Percentiles rank a stretch among this genome's conserved stretches.
These are phyloP conservation scores for Camellia oleifera DNA, from an alignment of 179 eudicot species.

Conservation along the genomic window DNA sequence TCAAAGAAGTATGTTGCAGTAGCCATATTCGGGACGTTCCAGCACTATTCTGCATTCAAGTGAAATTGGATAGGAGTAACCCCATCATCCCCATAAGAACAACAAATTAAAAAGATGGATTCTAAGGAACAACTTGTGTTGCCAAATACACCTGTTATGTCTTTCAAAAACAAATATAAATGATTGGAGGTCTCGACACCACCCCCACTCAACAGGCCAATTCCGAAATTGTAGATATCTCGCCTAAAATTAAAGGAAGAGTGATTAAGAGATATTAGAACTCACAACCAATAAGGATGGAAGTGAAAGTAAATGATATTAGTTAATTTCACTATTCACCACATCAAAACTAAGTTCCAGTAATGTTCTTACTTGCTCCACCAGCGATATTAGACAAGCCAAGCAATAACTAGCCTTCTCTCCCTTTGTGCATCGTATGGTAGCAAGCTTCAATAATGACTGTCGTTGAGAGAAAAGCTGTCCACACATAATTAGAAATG, in stretches of 20 bases:
- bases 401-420: conserved; percentile 77
- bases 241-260: conserved; percentile 40
- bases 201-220: conserved; percentile 99
- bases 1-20: conserved; percentile 94
- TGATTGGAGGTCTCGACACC: conserved; percentile 95
- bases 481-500: conserved; percentile 12
- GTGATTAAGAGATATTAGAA: neutral
- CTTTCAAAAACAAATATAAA: conserved; percentile 79
- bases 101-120: neutral
- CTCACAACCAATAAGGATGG: neutral
- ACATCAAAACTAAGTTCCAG: neutral
- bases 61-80: neutral
- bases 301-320: neutral
- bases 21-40: conserved; percentile 98
- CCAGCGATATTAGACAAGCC: conserved; percentile 82
- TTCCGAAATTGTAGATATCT: conserved; percentile 57
- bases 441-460: conserved; percentile 64
- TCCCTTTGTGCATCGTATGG: conserved; percentile 46
- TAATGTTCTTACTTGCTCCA: conserved; percentile 73
- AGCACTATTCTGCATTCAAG: conserved; percentile 73
- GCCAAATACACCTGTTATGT: conserved; percentile 68
- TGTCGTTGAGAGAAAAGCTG: conserved; percentile 73
- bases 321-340: neutral
- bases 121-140: neutral
- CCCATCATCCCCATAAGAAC: neutral